Percentiles rank a stretch among this genome's conserved stretches.
These are phyloP conservation scores for Holtermanniella nyarrowii DNA, from an alignment of 768 basidiomycete genomes.

Conservation along the genomic window DNA sequence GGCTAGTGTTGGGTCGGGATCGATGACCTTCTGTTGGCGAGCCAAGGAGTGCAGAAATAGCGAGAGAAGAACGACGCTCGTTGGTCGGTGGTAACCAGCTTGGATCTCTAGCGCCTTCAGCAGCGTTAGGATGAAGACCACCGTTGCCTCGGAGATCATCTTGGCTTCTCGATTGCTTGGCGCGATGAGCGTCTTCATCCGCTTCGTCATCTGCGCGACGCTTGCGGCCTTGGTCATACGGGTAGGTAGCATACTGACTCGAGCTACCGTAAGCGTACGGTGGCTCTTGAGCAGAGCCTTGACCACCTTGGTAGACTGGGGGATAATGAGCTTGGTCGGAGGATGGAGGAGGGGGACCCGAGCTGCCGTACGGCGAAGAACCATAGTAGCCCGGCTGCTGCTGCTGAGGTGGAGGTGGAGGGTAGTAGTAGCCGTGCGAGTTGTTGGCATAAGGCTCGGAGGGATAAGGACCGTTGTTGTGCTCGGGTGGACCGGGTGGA, in stretches of 20 bases:
- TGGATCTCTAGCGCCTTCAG: constrained; percentile 8
- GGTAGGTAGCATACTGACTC: background rate
- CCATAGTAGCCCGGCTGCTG: constrained; percentile 6
- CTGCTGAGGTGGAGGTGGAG: constrained; percentile 7
- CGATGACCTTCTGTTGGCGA: constrained; percentile 25
- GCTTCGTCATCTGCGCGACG: constrained; percentile 17
- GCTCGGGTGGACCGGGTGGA: constrained; percentile 6
- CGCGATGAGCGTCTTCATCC: constrained; percentile 5
- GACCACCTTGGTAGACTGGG: constrained; percentile 3
- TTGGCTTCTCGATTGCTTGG: background rate
- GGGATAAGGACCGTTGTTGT: constrained; percentile 7
- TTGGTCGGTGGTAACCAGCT: constrained; percentile 29
- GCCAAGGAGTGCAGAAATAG: constrained; percentile 33
- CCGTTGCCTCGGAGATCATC: background rate
- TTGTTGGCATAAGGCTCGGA: constrained; percentile 7
- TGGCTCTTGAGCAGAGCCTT: background rate
- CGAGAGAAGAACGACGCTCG: constrained; percentile 28
- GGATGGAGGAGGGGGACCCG: background rate
- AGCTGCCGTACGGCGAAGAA: constrained; percentile 10
- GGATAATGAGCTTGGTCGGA: background rate
- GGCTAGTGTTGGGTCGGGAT: constrained; percentile 20
- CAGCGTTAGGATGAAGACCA: constrained; percentile 5
- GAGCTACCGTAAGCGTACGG: constrained; percentile 27
- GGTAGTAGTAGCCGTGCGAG: constrained; percentile 8
- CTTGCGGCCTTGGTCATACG: constrained; percentile 12